Percentiles rank a stretch among this genome's conserved stretches.
These are phyloP conservation scores for Striga asiatica DNA, from an alignment of 257 asterid species.

Conservation along the genomic window DNA sequence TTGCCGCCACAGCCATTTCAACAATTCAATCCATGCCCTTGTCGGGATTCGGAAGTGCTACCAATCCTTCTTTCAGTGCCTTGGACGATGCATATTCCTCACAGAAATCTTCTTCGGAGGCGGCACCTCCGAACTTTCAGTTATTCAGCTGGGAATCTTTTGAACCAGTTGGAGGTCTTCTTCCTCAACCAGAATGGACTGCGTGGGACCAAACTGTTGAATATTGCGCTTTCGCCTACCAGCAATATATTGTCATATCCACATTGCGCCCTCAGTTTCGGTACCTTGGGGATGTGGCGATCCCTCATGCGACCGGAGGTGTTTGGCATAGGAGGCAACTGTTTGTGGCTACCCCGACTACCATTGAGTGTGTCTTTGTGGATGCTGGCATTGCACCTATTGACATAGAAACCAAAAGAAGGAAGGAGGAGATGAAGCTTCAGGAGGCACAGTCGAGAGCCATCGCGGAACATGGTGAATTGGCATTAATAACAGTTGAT, in stretches of 20 bases:
- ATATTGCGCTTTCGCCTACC: conserved; percentile 95
- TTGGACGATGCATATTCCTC: conserved; percentile 71
- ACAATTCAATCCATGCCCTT: conserved; percentile 87
- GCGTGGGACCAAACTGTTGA: conserved; percentile 99
- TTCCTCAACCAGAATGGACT: conserved; percentile 99
- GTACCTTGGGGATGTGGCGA: conserved; percentile 93
- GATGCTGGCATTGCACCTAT: conserved; percentile 87
- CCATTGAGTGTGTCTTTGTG: conserved; percentile 92
- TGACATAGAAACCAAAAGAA: conserved; percentile 68
- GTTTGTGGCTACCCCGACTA: conserved; percentile 93
- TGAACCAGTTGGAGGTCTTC: conserved; percentile 95
- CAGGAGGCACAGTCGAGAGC: conserved; percentile 71
- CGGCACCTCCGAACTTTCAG: conserved; percentile 76
- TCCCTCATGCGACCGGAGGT: conserved; percentile 91
- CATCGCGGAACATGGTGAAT: conserved; percentile 81
- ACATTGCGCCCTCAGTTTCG: conserved; percentile 96
- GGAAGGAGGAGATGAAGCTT: conserved; percentile 71
- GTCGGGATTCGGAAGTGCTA: conserved; percentile 63
- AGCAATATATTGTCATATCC: conserved; percentile 75
- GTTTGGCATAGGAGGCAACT: conserved; percentile 98
- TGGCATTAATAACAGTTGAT: conserved; percentile 80
- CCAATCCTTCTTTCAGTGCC: conserved; percentile 58
- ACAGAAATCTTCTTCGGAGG: conserved; percentile 56
- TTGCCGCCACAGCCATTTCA: conserved; percentile 70
- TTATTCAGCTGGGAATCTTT: conserved; percentile 96